These are phyloP conservation scores for Fagopyrum tataricum DNA, from an alignment of 148 eudicot species.

Conservation along the genomic window DNA sequence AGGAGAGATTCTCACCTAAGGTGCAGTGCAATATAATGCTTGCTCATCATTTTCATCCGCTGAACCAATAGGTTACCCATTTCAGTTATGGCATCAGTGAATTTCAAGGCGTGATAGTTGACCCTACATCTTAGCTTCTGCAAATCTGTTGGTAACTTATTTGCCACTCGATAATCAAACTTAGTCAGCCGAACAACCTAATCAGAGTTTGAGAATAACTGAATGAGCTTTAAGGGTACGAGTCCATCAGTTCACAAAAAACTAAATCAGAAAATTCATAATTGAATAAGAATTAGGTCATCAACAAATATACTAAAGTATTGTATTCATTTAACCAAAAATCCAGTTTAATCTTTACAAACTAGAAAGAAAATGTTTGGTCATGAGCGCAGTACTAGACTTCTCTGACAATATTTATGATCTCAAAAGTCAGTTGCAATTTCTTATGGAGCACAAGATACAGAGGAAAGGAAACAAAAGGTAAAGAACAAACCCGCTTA, in stretches of 20 bases:
- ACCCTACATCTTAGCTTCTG: slow-evolving; percentile 97
- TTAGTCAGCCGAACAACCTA: slow-evolving; percentile 96
- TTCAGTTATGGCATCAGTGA: slow-evolving; percentile 58
- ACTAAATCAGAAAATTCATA: not conserved
- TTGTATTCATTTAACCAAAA: not conserved
- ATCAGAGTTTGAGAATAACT: not conserved
- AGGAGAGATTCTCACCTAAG: slow-evolving; percentile 44
- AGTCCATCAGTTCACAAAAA: slow-evolving; percentile 9
- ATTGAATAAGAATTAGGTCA: not conserved
- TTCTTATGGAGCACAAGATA: not conserved
- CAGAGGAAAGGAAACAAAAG: not conserved
- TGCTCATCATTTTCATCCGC: slow-evolving; percentile 69
- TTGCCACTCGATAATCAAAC: slow-evolving; percentile 93
- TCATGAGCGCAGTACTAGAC: not conserved
- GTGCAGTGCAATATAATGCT: slow-evolving; percentile 86
- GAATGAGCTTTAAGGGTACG: not conserved
- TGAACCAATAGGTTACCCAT: slow-evolving; percentile 72
- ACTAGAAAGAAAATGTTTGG: not conserved
- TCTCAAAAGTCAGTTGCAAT: not conserved
- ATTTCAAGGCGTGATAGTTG: slow-evolving; percentile 83
- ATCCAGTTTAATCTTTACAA: not conserved
- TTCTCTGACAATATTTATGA: not conserved
- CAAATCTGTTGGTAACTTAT: slow-evolving; percentile 67
- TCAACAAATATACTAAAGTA: not conserved
- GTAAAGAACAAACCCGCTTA: not conserved